Percentiles rank a stretch among this genome's conserved stretches.
Conservation (phyloP, 345 rosid genomes). For the Euphorbia lathyris region DNA sequence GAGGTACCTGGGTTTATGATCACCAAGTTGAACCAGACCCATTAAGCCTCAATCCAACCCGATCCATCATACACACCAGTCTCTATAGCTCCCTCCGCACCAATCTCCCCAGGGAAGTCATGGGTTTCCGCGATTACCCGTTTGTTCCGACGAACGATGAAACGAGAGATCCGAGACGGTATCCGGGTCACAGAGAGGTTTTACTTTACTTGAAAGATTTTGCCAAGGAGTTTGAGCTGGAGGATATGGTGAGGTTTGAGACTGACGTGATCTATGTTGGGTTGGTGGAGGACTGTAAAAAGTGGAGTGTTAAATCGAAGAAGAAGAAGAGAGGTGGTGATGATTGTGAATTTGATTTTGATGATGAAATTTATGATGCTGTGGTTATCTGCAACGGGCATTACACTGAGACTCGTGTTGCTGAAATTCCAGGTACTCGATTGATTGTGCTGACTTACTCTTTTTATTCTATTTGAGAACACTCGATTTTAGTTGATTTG, state of each 20-base stretch:
- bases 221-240: slow-evolving; percentile 52
- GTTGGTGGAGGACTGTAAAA: slow-evolving; percentile 27
- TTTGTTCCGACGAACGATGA: slow-evolving; percentile 34
- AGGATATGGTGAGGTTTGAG: slow-evolving; percentile 59
- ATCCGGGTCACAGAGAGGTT: slow-evolving; percentile 74
- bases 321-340: slow-evolving; percentile 15
- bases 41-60: slow-evolving; percentile 51
- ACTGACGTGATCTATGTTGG: slow-evolving; percentile 50
- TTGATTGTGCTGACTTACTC: not conserved
- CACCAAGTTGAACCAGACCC: slow-evolving; percentile 61
- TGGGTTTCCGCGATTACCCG: slow-evolving; percentile 80
- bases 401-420: slow-evolving; percentile 59
- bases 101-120: slow-evolving; percentile 77
- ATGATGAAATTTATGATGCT: slow-evolving; percentile 60
- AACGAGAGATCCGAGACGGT: slow-evolving; percentile 61
- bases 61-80: slow-evolving; percentile 60
- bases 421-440: slow-evolving; percentile 52
- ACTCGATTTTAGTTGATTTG: not conserved
- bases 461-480: not conserved
- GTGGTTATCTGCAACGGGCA: slow-evolving; percentile 76
- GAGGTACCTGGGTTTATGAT: slow-evolving; percentile 82
- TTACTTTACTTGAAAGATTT: slow-evolving; percentile 56
- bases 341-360: slow-evolving; percentile 1
- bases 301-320: slow-evolving; percentile 59
- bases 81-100: slow-evolving; percentile 81